Conservation (phyloP, 2,329 filamentous ascomycete genomes). For the Penicillium sp. region DNA sequence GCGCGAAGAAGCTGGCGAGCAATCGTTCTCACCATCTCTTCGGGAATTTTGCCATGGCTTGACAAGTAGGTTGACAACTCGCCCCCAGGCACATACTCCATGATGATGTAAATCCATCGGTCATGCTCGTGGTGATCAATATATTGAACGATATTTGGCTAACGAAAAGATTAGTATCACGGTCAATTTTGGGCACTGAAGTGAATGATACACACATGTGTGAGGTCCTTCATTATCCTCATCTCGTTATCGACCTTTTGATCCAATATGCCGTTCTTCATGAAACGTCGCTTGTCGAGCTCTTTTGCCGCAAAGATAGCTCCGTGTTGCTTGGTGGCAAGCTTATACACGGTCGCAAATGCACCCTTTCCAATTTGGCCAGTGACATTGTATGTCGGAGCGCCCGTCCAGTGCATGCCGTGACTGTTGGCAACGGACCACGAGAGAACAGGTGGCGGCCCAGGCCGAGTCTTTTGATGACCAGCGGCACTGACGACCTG, state of each 20-base stretch:
- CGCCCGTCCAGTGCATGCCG: constrained; percentile 78
- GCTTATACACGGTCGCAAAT: constrained; percentile 89
- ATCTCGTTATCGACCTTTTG: constrained; percentile 96
- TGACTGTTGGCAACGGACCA: constrained; percentile 45
- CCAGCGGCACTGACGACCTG: constrained; percentile 21
- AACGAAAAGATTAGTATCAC: constrained; percentile 7
- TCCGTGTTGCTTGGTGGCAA: constrained; percentile 82
- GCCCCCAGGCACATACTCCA: constrained; percentile 84
- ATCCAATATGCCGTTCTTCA: constrained; percentile 87
- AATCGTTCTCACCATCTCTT: constrained; percentile 68
- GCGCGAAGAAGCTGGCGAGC: constrained; percentile 70
- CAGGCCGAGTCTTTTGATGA: constrained; percentile 24
- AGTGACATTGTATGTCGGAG: constrained; percentile 77
- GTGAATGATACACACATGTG: constrained; percentile 65
- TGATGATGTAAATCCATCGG: constrained; percentile 86
- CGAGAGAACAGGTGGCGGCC: constrained; percentile 30
- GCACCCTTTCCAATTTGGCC: constrained; percentile 85
- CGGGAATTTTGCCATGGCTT: constrained; percentile 61
- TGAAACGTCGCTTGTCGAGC: constrained; percentile 86
- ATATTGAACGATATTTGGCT: constrained; percentile 88
- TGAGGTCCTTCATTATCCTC: constrained; percentile 84
- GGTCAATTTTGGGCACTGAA: background rate
- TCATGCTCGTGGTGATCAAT: constrained; percentile 84
- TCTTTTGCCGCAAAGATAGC: constrained; percentile 87
- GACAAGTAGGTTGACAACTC: constrained; percentile 75